Conservation (phyloP, 345 rosid species). For the Kernera saxatilis region DNA sequence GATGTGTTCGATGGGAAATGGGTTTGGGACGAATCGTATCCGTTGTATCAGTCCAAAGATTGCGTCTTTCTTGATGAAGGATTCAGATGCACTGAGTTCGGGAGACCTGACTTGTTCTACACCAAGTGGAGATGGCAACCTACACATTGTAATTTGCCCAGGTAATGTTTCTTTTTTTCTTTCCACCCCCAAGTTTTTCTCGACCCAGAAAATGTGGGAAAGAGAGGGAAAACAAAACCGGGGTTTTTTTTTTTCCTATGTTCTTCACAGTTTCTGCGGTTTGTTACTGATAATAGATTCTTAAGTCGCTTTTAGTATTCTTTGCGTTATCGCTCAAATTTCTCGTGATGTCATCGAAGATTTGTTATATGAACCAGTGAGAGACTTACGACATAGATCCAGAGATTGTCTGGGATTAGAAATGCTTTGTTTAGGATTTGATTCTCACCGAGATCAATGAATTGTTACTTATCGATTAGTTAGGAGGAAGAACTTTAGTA, state of each 20-base stretch:
- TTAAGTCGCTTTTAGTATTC: not conserved
- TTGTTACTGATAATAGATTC: too few species aligned
- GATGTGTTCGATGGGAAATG: conserved; percentile 82
- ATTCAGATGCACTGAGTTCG: conserved; percentile 82
- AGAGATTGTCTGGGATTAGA: not conserved
- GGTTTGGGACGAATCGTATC: conserved; percentile 94
- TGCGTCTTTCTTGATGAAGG: conserved; percentile 81
- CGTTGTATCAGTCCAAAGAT: conserved; percentile 78
- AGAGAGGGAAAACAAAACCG: too few species aligned
- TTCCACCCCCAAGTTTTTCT: too few species aligned
- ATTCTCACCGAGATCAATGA: not conserved
- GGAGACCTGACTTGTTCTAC: conserved; percentile 79
- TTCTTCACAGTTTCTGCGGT: too few species aligned
- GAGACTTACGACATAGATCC: not conserved
- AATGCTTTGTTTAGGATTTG: not conserved
- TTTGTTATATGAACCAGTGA: not conserved
- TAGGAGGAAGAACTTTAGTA: not conserved
- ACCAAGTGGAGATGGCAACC: conserved; percentile 99
- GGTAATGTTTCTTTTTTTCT: conserved; percentile 39
- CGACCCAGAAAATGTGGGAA: too few species aligned
- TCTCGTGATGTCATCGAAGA: not conserved
- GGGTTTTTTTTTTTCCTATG: too few species aligned
- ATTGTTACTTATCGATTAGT: not conserved
- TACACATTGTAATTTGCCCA: conserved; percentile 67
- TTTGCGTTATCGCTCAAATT: not conserved